Evolutionary conservation across 352 stramenopile genomes (phyloP).

Genomic region (Pilasporangium apinafurcum): DNA sequence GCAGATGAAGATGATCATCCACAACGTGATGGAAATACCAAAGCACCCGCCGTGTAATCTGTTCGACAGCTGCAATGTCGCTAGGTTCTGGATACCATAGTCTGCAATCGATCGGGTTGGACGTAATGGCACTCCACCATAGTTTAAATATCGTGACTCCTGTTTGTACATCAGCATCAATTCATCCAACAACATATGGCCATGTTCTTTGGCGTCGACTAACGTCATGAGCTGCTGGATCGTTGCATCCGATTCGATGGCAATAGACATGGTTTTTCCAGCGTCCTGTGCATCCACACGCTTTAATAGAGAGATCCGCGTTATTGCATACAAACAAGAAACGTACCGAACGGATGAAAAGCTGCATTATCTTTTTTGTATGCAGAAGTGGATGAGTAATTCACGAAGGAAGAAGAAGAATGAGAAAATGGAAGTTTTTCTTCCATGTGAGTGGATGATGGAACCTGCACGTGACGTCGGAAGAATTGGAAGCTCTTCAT

Average conservation of each 20-base stretch:
- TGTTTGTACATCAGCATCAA: not conserved
- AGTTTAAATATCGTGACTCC: conserved; percentile 42
- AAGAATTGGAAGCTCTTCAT: too few relatives aligned
- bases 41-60: conserved; percentile 63
- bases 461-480: too few relatives aligned
- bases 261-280: conserved; percentile 29
- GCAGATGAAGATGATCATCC: conserved; percentile 72
- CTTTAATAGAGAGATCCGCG: not conserved
- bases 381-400: too few relatives aligned
- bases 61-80: conserved; percentile 40
- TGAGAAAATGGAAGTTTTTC: too few relatives aligned
- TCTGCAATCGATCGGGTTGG: conserved; percentile 34
- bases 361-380: conserved; percentile 36
- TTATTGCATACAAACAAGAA: not conserved
- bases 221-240: conserved; percentile 30
- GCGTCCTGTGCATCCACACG: conserved; percentile 18
- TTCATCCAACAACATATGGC: not conserved
- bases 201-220: conserved; percentile 15
- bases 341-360: conserved; percentile 60
- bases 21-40: conserved; percentile 64
- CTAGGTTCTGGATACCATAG: conserved; percentile 64
- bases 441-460: too few relatives aligned
- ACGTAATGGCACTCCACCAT: conserved; percentile 54
- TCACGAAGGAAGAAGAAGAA: too few relatives aligned
- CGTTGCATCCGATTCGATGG: conserved; percentile 18